phyloP scores from a whole-genome alignment of 2,329 filamentous ascomycete genomes.

The Pseudocercospora eumusae region DNA sequence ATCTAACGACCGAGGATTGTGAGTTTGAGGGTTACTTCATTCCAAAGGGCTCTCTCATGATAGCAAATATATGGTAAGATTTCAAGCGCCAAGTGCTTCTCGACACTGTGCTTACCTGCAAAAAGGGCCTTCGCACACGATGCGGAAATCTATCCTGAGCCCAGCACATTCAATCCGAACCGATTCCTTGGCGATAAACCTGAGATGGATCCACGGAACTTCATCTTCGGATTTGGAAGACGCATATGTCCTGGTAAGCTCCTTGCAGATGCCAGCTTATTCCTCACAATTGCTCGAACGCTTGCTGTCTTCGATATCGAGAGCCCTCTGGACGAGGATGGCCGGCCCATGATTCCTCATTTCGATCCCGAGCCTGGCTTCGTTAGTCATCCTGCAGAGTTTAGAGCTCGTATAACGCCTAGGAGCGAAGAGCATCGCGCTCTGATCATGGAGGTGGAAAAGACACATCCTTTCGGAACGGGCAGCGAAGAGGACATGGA shows the following conservation, averaged over 20 bases:
- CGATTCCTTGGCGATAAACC: background rate
- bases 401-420: background rate
- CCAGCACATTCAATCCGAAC: background rate
- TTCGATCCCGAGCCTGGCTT: background rate
- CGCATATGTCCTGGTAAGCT: background rate
- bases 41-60: background rate
- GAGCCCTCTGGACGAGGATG: background rate
- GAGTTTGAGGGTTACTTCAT: background rate
- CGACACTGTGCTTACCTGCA: background rate
- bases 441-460: background rate
- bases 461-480: background rate
- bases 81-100: background rate
- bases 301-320: background rate
- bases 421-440: background rate
- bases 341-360: background rate
- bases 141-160: background rate
- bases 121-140: background rate
- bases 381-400: background rate
- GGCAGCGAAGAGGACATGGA: background rate
- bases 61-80: background rate
- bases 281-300: background rate
- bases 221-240: background rate
- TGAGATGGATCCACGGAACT: background rate
- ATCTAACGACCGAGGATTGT: background rate
- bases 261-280: background rate